Conservation (phyloP, 179 eudicot genomes). For the Dionaea muscipula region DNA sequence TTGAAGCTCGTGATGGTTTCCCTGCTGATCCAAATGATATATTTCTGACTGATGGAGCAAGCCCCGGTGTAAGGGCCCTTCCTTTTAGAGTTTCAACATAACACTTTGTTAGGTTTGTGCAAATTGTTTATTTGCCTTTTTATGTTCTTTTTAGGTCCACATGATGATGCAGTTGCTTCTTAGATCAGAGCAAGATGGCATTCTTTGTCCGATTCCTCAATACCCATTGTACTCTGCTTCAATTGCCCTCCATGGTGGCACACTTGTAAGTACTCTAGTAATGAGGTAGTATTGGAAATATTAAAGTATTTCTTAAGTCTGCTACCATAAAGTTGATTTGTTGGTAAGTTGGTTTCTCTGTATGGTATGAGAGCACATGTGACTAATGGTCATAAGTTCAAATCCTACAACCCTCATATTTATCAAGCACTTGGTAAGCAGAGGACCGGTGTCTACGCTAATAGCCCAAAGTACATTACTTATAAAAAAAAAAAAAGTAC, state of each 20-base stretch:
- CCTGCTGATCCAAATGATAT: conserved; percentile 77
- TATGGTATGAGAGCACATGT: too few relatives aligned
- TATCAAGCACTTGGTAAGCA: too few relatives aligned
- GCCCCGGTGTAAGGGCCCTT: conserved; percentile 28
- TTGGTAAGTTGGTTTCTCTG: too few relatives aligned
- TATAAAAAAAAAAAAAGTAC: too few relatives aligned
- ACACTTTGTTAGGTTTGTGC: background rate
- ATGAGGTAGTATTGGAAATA: background rate
- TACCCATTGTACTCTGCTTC: conserved; percentile 95
- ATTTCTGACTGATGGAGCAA: conserved; percentile 93
- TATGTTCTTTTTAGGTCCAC: conserved; percentile 43
- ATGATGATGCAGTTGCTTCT: conserved; percentile 95
- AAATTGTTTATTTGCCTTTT: background rate
- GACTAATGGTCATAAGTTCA: too few relatives aligned
- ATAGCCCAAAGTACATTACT: too few relatives aligned
- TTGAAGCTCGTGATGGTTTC: conserved; percentile 85
- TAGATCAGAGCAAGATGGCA: conserved; percentile 79
- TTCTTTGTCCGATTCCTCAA: conserved; percentile 93
- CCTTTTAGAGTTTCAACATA: background rate
- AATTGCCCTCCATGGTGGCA: conserved; percentile 94
- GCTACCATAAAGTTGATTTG: too few relatives aligned
- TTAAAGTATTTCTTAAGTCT: background rate
- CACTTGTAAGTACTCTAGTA: conserved; percentile 50
- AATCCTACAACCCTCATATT: too few relatives aligned
- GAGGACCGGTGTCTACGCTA: too few relatives aligned